These are phyloP conservation scores for Echinosophora koreensis DNA, from an alignment of 306 rosid genomes.

Conservation along the genomic window DNA sequence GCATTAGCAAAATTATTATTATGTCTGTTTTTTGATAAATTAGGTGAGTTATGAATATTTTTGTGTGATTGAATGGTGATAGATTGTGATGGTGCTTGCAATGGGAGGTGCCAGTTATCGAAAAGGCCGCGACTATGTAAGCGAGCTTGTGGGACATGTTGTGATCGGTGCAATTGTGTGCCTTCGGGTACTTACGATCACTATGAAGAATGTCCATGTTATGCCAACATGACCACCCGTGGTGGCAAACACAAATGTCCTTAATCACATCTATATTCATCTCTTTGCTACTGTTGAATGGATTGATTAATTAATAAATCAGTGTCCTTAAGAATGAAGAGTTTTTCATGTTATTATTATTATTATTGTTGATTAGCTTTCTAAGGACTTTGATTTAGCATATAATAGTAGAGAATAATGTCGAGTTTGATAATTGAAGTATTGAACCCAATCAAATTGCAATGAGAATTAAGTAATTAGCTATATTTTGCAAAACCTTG, in stretches of 20 bases:
- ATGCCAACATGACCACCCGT: conserved; percentile 59
- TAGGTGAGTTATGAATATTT: not conserved
- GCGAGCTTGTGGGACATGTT: conserved; percentile 64
- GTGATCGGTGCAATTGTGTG: conserved; percentile 62
- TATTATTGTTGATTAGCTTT: too few relatives aligned
- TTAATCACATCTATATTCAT: not conserved
- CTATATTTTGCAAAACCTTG: not conserved
- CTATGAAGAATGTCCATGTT: conserved; percentile 59
- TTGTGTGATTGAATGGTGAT: not conserved
- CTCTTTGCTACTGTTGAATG: not conserved
- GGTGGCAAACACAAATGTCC: conserved; percentile 64
- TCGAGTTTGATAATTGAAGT: not conserved
- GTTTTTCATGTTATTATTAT: too few relatives aligned
- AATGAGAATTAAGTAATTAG: not conserved
- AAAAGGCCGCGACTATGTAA: conserved; percentile 54
- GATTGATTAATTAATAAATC: not conserved
- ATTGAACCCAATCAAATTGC: not conserved
- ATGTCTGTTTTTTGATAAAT: too few relatives aligned
- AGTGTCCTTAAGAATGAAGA: too few relatives aligned
- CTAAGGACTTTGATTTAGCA: not conserved
- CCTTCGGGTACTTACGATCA: conserved; percentile 63
- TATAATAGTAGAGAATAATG: not conserved
- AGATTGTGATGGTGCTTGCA: conserved; percentile 58
- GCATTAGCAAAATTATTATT: not conserved
- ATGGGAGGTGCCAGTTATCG: conserved; percentile 52